Base-by-base conservation (phyloP, 2,329 filamentous ascomycete genomes). In the Metarhizium album region DNA sequence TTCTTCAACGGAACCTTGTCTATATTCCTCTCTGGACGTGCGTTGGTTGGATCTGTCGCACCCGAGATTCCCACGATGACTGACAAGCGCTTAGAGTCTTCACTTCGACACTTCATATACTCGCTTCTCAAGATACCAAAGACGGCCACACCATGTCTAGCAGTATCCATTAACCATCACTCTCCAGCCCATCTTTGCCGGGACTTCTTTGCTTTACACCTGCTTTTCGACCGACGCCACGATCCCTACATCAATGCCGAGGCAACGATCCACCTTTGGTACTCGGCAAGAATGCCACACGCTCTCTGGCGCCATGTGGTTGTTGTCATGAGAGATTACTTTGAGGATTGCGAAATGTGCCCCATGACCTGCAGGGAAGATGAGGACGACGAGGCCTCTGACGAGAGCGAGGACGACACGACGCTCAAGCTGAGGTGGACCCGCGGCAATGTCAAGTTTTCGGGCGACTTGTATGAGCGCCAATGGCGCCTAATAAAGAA, bases 21-120 rank as follows among this genome's bases (percentile, higher is more conserved):
- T 3, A 38, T 64, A 16, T 53, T 64, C 6, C 38, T 64, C 5
- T 20, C 49, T 2, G 60, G 60, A 11, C 42, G 49, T 50, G 46
- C 49, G 61, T 62, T 47, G 45, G 53, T 49, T 27, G 14, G 7
- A 4, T 46, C n/a, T 4, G 20, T 46, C n/a, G 11, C 33, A 4
- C 14, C 33, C 33, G 33, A 35, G 14, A 14, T 16, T 35, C 11
- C 8, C 11, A 35, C 20, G 5, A 20, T 40, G 20, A 45, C 42
- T 40, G 20, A 45, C 42, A 27, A 23, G 16, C 3, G 18, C 13
- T 20, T 11, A 64, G 61, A 52, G 4, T 55, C 50, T 2, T 46
- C 47, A 3, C 37, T 64, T 16, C 60, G 61, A 22, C 58, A 63
- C 23, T 46, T 63, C 31, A 57, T 64, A 18, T 60, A 61, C 47